Evolutionary conservation across 2,329 filamentous ascomycete species (phyloP).

Genomic region (Cladosporium sp.): DNA sequence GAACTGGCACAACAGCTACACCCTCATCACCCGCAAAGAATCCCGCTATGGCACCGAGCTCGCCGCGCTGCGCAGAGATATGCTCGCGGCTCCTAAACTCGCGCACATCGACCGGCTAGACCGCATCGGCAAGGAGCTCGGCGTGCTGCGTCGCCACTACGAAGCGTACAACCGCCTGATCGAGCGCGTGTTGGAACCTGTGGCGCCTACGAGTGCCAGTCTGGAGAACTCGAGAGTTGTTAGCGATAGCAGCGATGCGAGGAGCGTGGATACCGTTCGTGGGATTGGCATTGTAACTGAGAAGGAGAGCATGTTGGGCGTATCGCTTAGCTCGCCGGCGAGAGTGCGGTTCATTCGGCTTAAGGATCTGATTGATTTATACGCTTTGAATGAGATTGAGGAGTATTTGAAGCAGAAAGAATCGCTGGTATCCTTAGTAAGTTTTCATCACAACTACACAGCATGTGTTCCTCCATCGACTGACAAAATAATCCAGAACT

Average conservation of each 20-base stretch:
- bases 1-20: slow-evolving; percentile 62
- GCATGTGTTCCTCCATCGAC: slow-evolving; percentile 43
- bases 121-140: slow-evolving; percentile 60
- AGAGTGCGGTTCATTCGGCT: slow-evolving; percentile 60
- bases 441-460: slow-evolving; percentile 24
- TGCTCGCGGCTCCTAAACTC: slow-evolving; percentile 54
- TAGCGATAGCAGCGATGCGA: slow-evolving; percentile 25
- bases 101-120: slow-evolving; percentile 55
- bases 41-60: slow-evolving; percentile 51
- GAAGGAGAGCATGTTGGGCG: slow-evolving; percentile 44
- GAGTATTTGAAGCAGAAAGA: slow-evolving; percentile 70
- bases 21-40: slow-evolving; percentile 53
- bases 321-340: slow-evolving; percentile 51
- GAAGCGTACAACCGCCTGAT: slow-evolving; percentile 62
- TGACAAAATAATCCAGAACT: slow-evolving; percentile 57
- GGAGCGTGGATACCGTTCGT: slow-evolving; percentile 28
- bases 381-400: slow-evolving; percentile 62
- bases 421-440: slow-evolving; percentile 66
- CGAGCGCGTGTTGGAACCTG: slow-evolving; percentile 55
- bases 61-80: slow-evolving; percentile 48
- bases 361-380: slow-evolving; percentile 58
- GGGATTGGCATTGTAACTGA: slow-evolving; percentile 25
- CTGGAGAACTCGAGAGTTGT: slow-evolving; percentile 46
- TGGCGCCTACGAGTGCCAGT: slow-evolving; percentile 44
- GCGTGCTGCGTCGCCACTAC: slow-evolving; percentile 62